Base-by-base conservation (phyloP, 192 early-diverging fungal genomes). In the Coemansia sp. region DNA sequence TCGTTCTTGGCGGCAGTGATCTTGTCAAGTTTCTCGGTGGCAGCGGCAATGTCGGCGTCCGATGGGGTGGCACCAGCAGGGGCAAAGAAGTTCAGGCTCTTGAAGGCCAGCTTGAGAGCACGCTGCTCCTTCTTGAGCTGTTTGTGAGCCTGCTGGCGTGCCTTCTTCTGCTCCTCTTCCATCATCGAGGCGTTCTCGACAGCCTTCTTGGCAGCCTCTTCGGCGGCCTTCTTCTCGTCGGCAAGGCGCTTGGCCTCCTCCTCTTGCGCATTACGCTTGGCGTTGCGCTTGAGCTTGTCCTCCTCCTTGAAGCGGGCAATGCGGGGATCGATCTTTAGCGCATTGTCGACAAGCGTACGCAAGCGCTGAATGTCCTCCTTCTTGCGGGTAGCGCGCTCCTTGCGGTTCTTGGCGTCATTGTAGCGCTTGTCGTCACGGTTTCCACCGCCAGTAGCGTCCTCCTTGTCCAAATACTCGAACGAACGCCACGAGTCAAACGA, bases 381-480 rank as follows among this genome's bases (percentile, higher is more conserved):
- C 93, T 99, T 99, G 67, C 86, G 87, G 73, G 91, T 90, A 45
- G 91, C 87, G 44, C 98, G 90, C 77, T 93, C 91, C 78, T 93
- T 91, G 80, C 89, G 87, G 90, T 99, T 99, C 88, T 96, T 96
- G 72, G 88, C 85, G 79, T 99, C 98, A 68, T 95, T 86, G 78
- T 90, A 95, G 51, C 98, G 89, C 89, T 94, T 98, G 78, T 98
- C 92, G 80, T 99, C 98, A 73, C 98, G 93, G 85, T 89, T 95
- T 67, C 94, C 93, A 25, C 89, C 90, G 55, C 85, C 86, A 42
- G 94, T 94, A 59, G 88, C 90, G 75, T 94, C 95, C 84, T 99
- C 96, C 89, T 99, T 98, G 78, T 99, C 98, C 63, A 94, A 82
- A 80, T 91, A 93, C 89, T 99, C 98, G 69, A 99, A 99, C 36